Percentiles rank a stretch among this genome's conserved stretches.
Evolutionary conservation across 805 yeast genomes (phyloP).

Genomic region (Candida hispaniensis): DNA sequence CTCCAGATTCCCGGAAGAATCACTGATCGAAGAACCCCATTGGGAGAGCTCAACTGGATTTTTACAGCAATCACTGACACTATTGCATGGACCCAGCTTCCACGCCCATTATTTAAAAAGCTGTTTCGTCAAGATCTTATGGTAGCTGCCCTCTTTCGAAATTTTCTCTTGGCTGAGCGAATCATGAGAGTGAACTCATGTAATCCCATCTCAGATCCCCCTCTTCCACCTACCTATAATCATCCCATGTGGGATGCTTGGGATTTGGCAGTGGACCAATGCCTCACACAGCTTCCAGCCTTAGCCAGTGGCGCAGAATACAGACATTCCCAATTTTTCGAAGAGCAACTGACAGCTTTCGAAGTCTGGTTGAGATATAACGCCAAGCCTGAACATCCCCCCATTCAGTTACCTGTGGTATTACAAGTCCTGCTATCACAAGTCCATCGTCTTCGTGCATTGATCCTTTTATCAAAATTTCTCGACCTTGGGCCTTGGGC

Average conservation of each 20-base stretch:
- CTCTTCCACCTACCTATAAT: slow-evolving; percentile 67
- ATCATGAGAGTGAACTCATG: slow-evolving; percentile 90
- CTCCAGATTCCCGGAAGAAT: slow-evolving; percentile 78
- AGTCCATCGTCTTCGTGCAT: slow-evolving; percentile 83
- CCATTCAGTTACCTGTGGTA: slow-evolving; percentile 91
- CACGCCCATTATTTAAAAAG: slow-evolving; percentile 78
- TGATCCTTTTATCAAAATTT: slow-evolving; percentile 71
- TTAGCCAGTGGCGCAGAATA: slow-evolving; percentile 25
- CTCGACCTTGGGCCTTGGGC: slow-evolving; percentile 97
- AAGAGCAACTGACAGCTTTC: slow-evolving; percentile 91
- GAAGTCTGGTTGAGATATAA: slow-evolving; percentile 85
- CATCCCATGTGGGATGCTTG: slow-evolving; percentile 98
- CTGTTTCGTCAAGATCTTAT: slow-evolving; percentile 89
- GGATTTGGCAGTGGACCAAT: slow-evolving; percentile 96
- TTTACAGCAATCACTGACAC: slow-evolving; percentile 97
- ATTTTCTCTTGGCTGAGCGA: slow-evolving; percentile 81
- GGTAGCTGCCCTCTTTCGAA: slow-evolving; percentile 92
- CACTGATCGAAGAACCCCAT: slow-evolving; percentile 87
- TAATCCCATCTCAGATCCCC: slow-evolving; percentile 91
- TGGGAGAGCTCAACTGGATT: slow-evolving; percentile 95
- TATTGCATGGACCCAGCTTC: slow-evolving; percentile 90
- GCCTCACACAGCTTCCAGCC: slow-evolving; percentile 43
- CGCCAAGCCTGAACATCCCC: slow-evolving; percentile 75
- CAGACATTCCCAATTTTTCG: slow-evolving; percentile 84
- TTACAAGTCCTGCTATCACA: slow-evolving; percentile 87